Conservation (phyloP, 352 stramenopile species). For the Phytophthora pistaciae region DNA sequence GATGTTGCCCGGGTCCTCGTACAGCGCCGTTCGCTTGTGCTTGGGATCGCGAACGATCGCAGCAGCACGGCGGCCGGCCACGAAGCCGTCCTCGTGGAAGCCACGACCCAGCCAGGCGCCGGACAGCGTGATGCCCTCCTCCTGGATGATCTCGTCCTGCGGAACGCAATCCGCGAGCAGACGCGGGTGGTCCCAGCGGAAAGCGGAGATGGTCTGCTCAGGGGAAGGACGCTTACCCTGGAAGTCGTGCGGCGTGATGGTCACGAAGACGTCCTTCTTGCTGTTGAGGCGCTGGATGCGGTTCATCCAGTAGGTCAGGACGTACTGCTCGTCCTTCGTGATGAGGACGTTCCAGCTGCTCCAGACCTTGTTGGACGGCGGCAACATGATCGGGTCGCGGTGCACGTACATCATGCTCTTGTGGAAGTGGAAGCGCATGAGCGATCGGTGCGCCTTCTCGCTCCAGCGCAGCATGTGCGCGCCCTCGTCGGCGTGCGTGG, state of each 20-base stretch:
- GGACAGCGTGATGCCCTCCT: slow-evolving; percentile 86
- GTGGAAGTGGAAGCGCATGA: slow-evolving; percentile 88
- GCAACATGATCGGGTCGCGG: slow-evolving; percentile 79
- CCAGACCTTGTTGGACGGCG: slow-evolving; percentile 82
- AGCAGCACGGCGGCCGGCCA: slow-evolving; percentile 80
- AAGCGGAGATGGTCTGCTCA: slow-evolving; percentile 69
- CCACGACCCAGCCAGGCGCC: slow-evolving; percentile 83
- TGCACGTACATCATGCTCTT: slow-evolving; percentile 92
- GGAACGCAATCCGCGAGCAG: slow-evolving; percentile 85
- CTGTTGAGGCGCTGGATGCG: slow-evolving; percentile 88
- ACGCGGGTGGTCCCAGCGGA: slow-evolving; percentile 89
- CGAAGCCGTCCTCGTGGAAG: slow-evolving; percentile 91
- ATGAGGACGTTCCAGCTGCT: slow-evolving; percentile 90
- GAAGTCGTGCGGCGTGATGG: slow-evolving; percentile 85
- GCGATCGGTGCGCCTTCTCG: slow-evolving; percentile 62
- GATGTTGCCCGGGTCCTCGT: slow-evolving; percentile 88
- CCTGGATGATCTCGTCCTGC: slow-evolving; percentile 89
- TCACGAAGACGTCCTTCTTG: slow-evolving; percentile 90
- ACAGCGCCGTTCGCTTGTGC: slow-evolving; percentile 74
- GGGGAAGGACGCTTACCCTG: slow-evolving; percentile 61
- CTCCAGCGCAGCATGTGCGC: slow-evolving; percentile 81
- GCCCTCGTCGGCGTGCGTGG: slow-evolving; percentile 83
- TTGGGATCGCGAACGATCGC: slow-evolving; percentile 83
- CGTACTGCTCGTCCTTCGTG: slow-evolving; percentile 85
- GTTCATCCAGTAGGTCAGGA: slow-evolving; percentile 93